Base-by-base conservation (phyloP, 768 basidiomycete species). In the Amanita rubescens region DNA sequence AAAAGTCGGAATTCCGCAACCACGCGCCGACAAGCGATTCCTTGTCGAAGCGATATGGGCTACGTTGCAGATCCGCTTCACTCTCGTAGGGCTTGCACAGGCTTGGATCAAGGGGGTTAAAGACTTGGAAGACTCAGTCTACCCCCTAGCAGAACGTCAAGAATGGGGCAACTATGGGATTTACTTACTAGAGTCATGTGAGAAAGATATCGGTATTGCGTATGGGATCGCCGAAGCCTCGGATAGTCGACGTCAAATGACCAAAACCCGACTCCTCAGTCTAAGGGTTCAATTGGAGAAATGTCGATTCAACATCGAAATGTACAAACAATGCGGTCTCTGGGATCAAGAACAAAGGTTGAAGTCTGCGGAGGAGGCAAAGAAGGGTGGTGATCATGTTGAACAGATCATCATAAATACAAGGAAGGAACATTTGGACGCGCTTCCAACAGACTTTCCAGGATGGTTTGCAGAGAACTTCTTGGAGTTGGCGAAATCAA, bases 1-100 rank as follows among this genome's bases (percentile, higher is more conserved):
- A 41, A 67, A 76, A 44, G 73, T 86, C 17, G 85, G 84, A 0
- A 78, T 79, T 58, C 72, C 77, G 0, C 75, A 72, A 41, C 85
- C 82, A 6, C 74, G 72, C 6, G 82, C 81, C 0, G 83, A 85
- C 63, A 71, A 71, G 39, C 73, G 81, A 34, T 83, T 80, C 65
- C 58, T 75, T 11, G 78, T 85, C 7, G 84, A 86, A 61, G 82
- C 82, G 0, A 71, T 82, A 49, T 80, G 78, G 75, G 58, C 66
- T 10, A 76, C 78, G 5, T 62, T 87, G 35, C 65, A 79, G 24
- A 67, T 84, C 24, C 77, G 84, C 3, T 71, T 83, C 54, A 60
- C 67, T 8, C 64, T 88, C 24, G 71, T 65, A n/a, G 64, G 75
- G 35, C 57, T 85, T 53, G 75, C 72, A 2, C 62, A 54, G 22